Evolutionary conservation across 169 alveolate species (phyloP).

Genomic region (Plasmodium cynomolgi): DNA sequence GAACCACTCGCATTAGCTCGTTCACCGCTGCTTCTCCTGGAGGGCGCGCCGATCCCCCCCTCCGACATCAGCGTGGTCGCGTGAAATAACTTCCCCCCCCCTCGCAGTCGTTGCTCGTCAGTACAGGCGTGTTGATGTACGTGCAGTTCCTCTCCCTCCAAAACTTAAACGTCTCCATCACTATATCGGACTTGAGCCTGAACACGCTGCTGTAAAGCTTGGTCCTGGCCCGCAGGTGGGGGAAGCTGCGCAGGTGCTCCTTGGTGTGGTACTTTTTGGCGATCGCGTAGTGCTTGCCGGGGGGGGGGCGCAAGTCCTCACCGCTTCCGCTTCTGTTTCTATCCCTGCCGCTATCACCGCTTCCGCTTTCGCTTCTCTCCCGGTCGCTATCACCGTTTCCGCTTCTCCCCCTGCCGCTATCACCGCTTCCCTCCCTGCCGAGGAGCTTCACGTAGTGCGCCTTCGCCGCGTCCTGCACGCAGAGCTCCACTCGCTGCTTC

Average conservation of each 20-base stretch:
- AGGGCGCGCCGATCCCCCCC: slow-evolving; percentile 19
- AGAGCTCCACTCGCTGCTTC: slow-evolving; percentile 59
- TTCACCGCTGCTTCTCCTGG: background rate
- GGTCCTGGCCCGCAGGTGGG: slow-evolving; percentile 85
- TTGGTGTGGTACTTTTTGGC: slow-evolving; percentile 82
- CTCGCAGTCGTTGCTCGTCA: slow-evolving; percentile 99
- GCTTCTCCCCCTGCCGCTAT: background rate
- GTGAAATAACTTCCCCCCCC: slow-evolving; percentile 98
- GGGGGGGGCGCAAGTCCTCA: background rate
- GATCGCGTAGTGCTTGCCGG: slow-evolving; percentile 79
- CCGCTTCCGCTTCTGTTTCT: background rate
- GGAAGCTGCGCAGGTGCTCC: slow-evolving; percentile 78
- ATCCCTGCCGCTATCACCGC: background rate
- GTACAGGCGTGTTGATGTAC: slow-evolving; percentile 98
- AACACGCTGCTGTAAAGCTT: slow-evolving; percentile 87
- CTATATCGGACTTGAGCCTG: slow-evolving; percentile 90
- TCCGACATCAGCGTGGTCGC: slow-evolving; percentile 91
- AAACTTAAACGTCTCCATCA: slow-evolving; percentile 86
- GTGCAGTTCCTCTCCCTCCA: slow-evolving; percentile 90
- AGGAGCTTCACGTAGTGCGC: slow-evolving; percentile 84
- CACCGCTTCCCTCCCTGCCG: slow-evolving; percentile 32
- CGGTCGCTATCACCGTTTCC: background rate
- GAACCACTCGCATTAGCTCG: background rate
- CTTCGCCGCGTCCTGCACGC: slow-evolving; percentile 15
- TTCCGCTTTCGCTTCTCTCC: too few relatives aligned